phyloP scores from a whole-genome alignment of 139 green algal species.

The Nannochloris sp. region DNA sequence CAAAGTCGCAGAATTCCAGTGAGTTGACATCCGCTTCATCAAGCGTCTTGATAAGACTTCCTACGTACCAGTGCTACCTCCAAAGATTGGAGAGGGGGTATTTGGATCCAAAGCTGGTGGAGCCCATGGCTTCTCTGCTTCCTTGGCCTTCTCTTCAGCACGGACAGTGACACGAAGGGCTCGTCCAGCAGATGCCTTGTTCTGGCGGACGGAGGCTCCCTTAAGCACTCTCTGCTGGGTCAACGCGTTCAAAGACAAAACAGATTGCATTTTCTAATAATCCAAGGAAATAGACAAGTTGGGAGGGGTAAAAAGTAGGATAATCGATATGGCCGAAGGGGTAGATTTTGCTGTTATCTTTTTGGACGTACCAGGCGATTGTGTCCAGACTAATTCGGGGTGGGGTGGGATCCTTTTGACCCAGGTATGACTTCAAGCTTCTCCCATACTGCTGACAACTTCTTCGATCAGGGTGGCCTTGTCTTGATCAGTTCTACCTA shows the following conservation, averaged over 20 bases:
- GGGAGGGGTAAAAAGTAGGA: neutral
- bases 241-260: too few relatives aligned
- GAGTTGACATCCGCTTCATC: too few relatives aligned
- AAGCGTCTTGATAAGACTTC: too few relatives aligned
- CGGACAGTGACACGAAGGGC: constrained; percentile 30
- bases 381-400: too few relatives aligned
- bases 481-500: neutral
- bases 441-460: constrained; percentile 11
- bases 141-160: constrained; percentile 35
- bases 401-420: too few relatives aligned
- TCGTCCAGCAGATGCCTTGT: constrained; percentile 11
- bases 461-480: too few relatives aligned
- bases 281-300: constrained; percentile 6
- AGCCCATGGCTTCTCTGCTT: constrained; percentile 52
- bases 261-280: neutral
- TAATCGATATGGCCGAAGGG: too few relatives aligned
- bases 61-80: constrained; percentile 75
- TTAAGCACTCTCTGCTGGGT: too few relatives aligned
- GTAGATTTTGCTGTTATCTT: too few relatives aligned
- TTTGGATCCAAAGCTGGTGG: constrained; percentile 79
- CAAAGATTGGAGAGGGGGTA: constrained; percentile 95
- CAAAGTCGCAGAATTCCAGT: neutral
- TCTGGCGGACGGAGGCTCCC: too few relatives aligned
- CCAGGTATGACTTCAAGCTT: neutral
- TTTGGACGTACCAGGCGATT: too few relatives aligned